A percentile compares a stretch with the other conserved stretches of the same genome.
Evolutionary conservation across 306 rosid species (phyloP).

Genomic region (Arachis stenosperma): DNA sequence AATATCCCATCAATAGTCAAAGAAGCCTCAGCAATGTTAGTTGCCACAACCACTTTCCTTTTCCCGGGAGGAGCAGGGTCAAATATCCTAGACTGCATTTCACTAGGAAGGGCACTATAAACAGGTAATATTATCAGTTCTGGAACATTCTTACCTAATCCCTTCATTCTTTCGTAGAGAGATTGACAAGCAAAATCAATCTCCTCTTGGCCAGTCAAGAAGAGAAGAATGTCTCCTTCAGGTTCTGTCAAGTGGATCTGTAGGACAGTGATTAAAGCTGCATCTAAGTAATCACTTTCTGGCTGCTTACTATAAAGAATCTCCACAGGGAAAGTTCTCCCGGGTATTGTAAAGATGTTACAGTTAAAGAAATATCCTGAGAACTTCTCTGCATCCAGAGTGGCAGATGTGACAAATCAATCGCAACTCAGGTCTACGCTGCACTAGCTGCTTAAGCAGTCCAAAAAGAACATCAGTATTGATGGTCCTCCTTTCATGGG

Average conservation of each 20-base stretch:
- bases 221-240: constrained; percentile 90
- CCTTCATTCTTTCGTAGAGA: constrained; percentile 85
- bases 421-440: constrained; percentile 73
- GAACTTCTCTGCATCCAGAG: constrained; percentile 87
- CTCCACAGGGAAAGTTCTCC: constrained; percentile 87
- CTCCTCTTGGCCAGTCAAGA: constrained; percentile 95
- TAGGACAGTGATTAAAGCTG: constrained; percentile 72
- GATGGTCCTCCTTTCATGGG: constrained; percentile 89
- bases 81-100: too few species aligned
- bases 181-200: constrained; percentile 89
- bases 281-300: constrained; percentile 83
- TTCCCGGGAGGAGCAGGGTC: too few species aligned
- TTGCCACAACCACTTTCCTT: too few species aligned
- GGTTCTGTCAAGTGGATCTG: constrained; percentile 89
- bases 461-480: constrained; percentile 89
- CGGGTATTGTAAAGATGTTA: constrained; percentile 80
- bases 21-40: too few species aligned
- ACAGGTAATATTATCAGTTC: too few species aligned
- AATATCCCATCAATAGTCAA: too few species aligned
- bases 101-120: too few species aligned
- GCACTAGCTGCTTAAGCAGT: constrained; percentile 76
- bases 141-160: constrained; percentile 49
- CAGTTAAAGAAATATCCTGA: constrained; percentile 82
- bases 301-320: constrained; percentile 81
- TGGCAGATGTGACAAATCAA: constrained; percentile 87